Evolutionary conservation across 441 rosid species (phyloP).

Genomic region (Hura crepitans): DNA sequence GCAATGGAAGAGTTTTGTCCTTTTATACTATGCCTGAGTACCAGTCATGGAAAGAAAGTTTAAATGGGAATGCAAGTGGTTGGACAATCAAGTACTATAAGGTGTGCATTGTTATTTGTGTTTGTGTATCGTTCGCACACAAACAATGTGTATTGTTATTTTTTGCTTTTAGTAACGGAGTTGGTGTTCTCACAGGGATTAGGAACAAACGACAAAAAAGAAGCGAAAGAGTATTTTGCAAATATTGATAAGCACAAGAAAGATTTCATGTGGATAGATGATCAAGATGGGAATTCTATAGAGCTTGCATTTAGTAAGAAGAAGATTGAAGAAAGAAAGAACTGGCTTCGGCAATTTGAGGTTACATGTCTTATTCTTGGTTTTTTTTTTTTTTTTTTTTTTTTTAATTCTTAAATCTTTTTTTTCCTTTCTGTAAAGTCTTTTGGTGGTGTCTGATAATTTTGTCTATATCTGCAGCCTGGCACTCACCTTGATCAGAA

Average conservation of each 20-base stretch:
- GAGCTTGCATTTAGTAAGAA: slow-evolving; percentile 98
- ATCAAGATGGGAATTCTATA: slow-evolving; percentile 83
- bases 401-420: not conserved
- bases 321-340: slow-evolving; percentile 91
- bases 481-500: slow-evolving; percentile 88
- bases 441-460: not conserved
- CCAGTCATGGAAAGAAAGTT: slow-evolving; percentile 74
- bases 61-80: slow-evolving; percentile 57
- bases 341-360: slow-evolving; percentile 79
- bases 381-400: not conserved
- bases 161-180: slow-evolving; percentile 2
- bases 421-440: slow-evolving; percentile 3
- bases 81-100: slow-evolving; percentile 97
- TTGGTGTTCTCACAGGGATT: slow-evolving; percentile 57
- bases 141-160: not conserved
- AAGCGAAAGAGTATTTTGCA: slow-evolving; percentile 71
- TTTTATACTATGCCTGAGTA: slow-evolving; percentile 97
- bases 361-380: slow-evolving; percentile 29
- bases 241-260: slow-evolving; percentile 63
- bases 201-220: slow-evolving; percentile 80
- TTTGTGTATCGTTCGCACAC: not conserved
- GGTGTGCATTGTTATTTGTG: slow-evolving; percentile 38
- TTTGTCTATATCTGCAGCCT: slow-evolving; percentile 52
- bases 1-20: slow-evolving; percentile 39
- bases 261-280: slow-evolving; percentile 75